phyloP scores from a whole-genome alignment of 1,139 yeast species.

The Magnusiomyces ingens region DNA sequence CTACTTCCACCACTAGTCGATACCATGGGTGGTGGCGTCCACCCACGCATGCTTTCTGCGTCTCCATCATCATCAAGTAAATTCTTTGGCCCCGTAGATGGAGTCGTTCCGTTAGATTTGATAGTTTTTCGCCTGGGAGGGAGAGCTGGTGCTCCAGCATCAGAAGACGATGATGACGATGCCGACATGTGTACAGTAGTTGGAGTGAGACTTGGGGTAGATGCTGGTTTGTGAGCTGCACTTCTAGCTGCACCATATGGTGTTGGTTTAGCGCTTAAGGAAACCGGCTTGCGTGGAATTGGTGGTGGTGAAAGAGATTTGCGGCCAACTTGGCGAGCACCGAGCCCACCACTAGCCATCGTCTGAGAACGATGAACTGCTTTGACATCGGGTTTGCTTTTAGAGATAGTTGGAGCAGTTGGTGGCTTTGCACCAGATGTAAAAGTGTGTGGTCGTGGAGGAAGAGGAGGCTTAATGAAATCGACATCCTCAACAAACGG shows the following conservation, averaged over 20 bases:
- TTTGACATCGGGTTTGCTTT: conserved; percentile 6
- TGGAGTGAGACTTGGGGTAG: conserved; percentile 3
- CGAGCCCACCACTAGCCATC: not conserved
- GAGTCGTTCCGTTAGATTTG: conserved; percentile 5
- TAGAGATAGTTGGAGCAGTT: not conserved
- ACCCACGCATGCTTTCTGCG: conserved; percentile 1
- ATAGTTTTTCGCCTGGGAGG: conserved; percentile 14
- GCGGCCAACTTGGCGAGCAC: not conserved
- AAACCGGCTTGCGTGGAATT: conserved; percentile 19
- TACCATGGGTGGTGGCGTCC: conserved; percentile 6
- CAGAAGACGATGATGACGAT: conserved; percentile 5
- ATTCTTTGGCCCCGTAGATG: conserved; percentile 8
- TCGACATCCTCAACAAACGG: conserved; percentile 47
- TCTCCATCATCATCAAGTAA: conserved; percentile 13
- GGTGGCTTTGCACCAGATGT: conserved; percentile 1
- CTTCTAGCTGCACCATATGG: too few relatives aligned
- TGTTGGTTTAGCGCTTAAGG: conserved; percentile 8
- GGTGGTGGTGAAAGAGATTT: conserved; percentile 18
- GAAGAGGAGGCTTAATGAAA: conserved; percentile 21
- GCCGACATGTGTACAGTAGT: conserved; percentile 4
- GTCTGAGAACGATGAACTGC: not conserved
- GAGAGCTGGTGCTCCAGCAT: conserved; percentile 13
- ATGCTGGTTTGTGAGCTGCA: not conserved
- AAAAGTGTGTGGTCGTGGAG: conserved; percentile 14
- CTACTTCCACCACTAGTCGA: conserved; percentile 12